A percentile compares a stretch with the other conserved stretches of the same genome.
phyloP scores from a whole-genome alignment of 305 asterid species.

The Fraxinus xanthoxyloides region DNA sequence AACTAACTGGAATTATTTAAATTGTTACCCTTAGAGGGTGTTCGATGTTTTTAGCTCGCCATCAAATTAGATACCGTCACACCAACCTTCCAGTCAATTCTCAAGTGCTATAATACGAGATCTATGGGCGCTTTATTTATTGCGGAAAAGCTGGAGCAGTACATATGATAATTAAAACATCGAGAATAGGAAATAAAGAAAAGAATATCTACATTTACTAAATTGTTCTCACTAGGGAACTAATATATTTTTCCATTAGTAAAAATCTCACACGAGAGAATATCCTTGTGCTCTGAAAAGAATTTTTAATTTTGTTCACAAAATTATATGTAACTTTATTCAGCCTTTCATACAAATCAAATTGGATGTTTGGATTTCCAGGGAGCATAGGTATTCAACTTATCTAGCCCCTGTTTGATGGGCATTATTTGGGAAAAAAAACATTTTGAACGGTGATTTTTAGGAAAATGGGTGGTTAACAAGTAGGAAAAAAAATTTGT shows the following conservation, averaged over 20 bases:
- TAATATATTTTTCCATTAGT: neutral
- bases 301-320: neutral
- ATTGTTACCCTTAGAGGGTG: neutral
- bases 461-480: too few species aligned
- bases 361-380: neutral
- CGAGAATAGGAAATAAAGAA: neutral
- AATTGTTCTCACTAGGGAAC: neutral
- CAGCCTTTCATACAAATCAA: neutral
- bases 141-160: neutral
- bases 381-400: neutral
- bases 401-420: neutral
- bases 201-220: neutral
- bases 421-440: too few species aligned
- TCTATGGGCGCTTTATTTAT: neutral
- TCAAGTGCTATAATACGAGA: neutral
- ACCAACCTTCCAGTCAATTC: neutral
- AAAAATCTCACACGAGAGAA: neutral
- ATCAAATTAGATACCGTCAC: neutral
- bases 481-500: too few species aligned
- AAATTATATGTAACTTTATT: neutral
- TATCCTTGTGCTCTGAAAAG: neutral
- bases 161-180: neutral
- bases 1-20: neutral
- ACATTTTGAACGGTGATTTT: too few species aligned
- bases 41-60: neutral